These are phyloP conservation scores for Wickerhamiella lipophila DNA, from an alignment of 805 yeast species.

Conservation along the genomic window DNA sequence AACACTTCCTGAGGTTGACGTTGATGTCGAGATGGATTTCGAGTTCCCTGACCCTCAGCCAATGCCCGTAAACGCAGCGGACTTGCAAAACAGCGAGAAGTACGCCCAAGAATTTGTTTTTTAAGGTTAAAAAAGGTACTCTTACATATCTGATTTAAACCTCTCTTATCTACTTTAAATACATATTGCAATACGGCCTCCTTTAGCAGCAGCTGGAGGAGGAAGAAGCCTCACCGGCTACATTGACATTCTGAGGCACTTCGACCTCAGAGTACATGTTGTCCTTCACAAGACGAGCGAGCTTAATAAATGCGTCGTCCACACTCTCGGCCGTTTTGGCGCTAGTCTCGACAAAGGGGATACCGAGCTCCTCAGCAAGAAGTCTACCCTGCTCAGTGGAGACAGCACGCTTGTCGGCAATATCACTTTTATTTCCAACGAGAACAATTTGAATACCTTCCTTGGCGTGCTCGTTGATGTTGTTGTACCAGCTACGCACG, in stretches of 20 bases:
- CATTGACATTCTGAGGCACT: constrained; percentile 24
- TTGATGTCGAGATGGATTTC: constrained; percentile 5
- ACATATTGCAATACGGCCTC: neutral
- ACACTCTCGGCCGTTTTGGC: constrained; percentile 91
- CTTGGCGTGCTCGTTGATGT: constrained; percentile 91
- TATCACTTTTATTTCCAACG: constrained; percentile 94
- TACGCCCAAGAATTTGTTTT: constrained; percentile 5
- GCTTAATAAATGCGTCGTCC: constrained; percentile 77
- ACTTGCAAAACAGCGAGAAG: neutral
- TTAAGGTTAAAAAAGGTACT: neutral
- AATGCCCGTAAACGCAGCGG: neutral
- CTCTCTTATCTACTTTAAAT: neutral
- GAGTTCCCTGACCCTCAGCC: neutral
- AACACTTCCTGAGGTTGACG: constrained; percentile 13
- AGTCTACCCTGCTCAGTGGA: constrained; percentile 81
- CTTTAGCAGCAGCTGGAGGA: constrained; percentile 26
- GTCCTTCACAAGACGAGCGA: constrained; percentile 78
- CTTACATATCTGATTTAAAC: neutral
- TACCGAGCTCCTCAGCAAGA: constrained; percentile 70
- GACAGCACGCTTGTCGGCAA: constrained; percentile 74
- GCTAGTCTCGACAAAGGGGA: constrained; percentile 90
- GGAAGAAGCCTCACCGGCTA: constrained; percentile 17
- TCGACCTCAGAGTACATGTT: constrained; percentile 39
- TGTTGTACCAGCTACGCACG: constrained; percentile 88
- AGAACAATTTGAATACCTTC: constrained; percentile 89